Evolutionary conservation across 2,329 filamentous ascomycete genomes (phyloP).

Genomic region (Aureobasidium sp.): DNA sequence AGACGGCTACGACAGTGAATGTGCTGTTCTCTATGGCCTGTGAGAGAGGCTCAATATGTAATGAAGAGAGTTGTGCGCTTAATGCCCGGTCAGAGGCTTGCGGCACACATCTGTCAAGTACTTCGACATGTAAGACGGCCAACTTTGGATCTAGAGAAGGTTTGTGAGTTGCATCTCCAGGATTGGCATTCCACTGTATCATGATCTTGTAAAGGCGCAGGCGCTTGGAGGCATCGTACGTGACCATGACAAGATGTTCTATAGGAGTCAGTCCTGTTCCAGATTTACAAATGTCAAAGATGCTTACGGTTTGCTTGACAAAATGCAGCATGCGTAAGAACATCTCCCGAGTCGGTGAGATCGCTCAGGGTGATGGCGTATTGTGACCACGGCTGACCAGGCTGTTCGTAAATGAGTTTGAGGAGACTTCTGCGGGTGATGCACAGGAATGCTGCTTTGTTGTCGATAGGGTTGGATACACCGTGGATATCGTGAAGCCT

Average conservation of each 20-base stretch:
- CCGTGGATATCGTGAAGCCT: conserved; percentile 59
- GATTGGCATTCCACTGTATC: conserved; percentile 62
- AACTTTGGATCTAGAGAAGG: conserved; percentile 4
- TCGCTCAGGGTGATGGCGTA: conserved; percentile 67
- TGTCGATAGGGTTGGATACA: conserved; percentile 64
- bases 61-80: conserved; percentile 62
- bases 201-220: conserved; percentile 66
- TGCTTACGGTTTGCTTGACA: conserved; percentile 40
- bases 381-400: conserved; percentile 65
- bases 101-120: conserved; percentile 7
- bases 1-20: conserved; percentile 61
- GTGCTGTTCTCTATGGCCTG: conserved; percentile 6
- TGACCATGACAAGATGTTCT: conserved; percentile 56
- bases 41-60: conserved; percentile 2
- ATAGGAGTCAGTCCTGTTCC: neutral
- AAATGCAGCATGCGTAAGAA: conserved; percentile 57
- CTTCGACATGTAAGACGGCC: conserved; percentile 8
- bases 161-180: conserved; percentile 16
- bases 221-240: conserved; percentile 63
- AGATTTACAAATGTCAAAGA: too few relatives aligned
- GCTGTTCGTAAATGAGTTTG: conserved; percentile 70
- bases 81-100: conserved; percentile 25
- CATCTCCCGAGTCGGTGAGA: conserved; percentile 53
- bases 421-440: conserved; percentile 69
- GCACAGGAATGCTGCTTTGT: conserved; percentile 67